Percentiles rank a stretch among this genome's conserved stretches.
Evolutionary conservation across 805 yeast genomes (phyloP).

Genomic region (Yueomyces sinensis): DNA sequence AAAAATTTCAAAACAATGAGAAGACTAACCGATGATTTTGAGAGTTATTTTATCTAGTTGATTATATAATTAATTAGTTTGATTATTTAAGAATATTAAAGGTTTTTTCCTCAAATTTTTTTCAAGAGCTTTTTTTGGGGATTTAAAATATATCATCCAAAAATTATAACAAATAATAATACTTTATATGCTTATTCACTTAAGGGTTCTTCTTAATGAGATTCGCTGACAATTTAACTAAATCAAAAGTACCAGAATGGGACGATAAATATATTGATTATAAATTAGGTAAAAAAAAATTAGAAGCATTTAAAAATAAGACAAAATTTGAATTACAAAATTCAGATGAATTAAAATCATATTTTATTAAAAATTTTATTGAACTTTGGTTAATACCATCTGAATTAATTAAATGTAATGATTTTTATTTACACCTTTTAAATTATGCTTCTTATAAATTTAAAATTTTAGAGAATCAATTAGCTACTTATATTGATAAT

Average conservation of each 20-base stretch:
- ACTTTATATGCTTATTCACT: too few species aligned
- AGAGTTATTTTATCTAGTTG: too few species aligned
- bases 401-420: constrained; percentile 21
- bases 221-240: constrained; percentile 49
- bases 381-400: constrained; percentile 21
- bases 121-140: too few species aligned
- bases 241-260: constrained; percentile 80
- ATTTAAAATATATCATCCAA: too few species aligned
- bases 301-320: constrained; percentile 16
- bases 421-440: constrained; percentile 21
- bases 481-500: constrained; percentile 6
- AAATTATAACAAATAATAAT: too few species aligned
- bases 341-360: background rate
- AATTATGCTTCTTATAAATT: constrained; percentile 15
- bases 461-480: constrained; percentile 13
- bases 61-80: too few species aligned
- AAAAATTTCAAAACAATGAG: too few species aligned
- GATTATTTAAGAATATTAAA: too few species aligned
- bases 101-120: too few species aligned
- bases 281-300: constrained; percentile 32
- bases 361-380: constrained; percentile 12
- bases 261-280: constrained; percentile 66
- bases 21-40: too few species aligned
- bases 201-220: constrained; percentile 40
- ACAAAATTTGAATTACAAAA: background rate